phyloP scores from a whole-genome alignment of 2,329 filamentous ascomycete species.

The Talaromyces sp. region DNA sequence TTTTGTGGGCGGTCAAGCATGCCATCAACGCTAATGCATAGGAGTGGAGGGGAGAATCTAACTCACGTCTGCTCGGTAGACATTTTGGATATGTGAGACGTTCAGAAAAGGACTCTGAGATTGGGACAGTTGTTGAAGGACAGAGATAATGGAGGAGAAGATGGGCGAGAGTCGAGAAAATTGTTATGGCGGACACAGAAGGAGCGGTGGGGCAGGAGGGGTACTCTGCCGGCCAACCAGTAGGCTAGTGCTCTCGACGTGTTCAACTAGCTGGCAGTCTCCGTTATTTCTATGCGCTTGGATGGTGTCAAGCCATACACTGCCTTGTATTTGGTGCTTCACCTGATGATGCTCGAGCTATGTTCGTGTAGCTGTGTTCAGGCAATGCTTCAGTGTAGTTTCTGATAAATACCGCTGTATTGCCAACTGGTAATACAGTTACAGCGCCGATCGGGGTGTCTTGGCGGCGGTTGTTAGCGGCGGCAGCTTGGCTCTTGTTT shows the following conservation, averaged over 20 bases:
- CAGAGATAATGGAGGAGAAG: constrained; percentile 23
- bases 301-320: not conserved
- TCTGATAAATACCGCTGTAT: not conserved
- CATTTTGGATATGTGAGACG: constrained; percentile 49
- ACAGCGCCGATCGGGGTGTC: not conserved
- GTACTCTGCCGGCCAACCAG: constrained; percentile 4
- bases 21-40: constrained; percentile 3
- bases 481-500: constrained; percentile 12
- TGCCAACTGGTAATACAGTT: not conserved
- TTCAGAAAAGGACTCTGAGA: constrained; percentile 20
- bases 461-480: constrained; percentile 4
- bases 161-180: constrained; percentile 12
- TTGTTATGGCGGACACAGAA: constrained; percentile 9
- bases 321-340: not conserved
- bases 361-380: not conserved
- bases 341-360: not conserved
- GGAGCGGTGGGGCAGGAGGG: constrained; percentile 18
- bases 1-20: constrained; percentile 7
- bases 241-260: not conserved
- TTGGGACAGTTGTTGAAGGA: constrained; percentile 13
- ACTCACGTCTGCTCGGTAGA: constrained; percentile 80
- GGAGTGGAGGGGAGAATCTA: constrained; percentile 17
- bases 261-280: not conserved
- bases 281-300: not conserved
- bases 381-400: not conserved